phyloP scores from a whole-genome alignment of 805 yeast species.

The Alloascoidea africana region DNA sequence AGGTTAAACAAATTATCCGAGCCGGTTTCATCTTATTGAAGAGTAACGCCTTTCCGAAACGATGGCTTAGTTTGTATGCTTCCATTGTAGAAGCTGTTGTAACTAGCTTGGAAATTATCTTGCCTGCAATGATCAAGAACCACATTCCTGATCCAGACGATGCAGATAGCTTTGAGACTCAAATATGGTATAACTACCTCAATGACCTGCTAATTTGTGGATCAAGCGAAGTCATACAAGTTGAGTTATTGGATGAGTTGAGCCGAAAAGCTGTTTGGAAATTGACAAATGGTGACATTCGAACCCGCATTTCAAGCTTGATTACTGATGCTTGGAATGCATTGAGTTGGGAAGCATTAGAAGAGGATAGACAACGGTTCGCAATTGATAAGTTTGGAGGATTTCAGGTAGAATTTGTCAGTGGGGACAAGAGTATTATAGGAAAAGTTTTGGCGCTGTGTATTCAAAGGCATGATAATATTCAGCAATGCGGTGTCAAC shows the following conservation, averaged over 20 bases:
- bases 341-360: constrained; percentile 46
- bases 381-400: constrained; percentile 52
- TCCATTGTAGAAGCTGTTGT: constrained; percentile 15
- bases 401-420: constrained; percentile 45
- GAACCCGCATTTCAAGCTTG: constrained; percentile 41
- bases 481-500: constrained; percentile 48
- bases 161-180: constrained; percentile 38
- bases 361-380: constrained; percentile 40
- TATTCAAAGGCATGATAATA: constrained; percentile 45
- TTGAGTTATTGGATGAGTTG: constrained; percentile 55
- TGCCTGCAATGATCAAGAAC: constrained; percentile 31
- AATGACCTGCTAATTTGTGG: constrained; percentile 41
- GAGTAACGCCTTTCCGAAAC: constrained; percentile 22
- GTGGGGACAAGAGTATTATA: constrained; percentile 40
- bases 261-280: constrained; percentile 57
- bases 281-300: constrained; percentile 41
- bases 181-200: constrained; percentile 56
- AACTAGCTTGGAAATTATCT: constrained; percentile 18
- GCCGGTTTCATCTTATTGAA: constrained; percentile 11
- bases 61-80: constrained; percentile 53
- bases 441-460: constrained; percentile 52
- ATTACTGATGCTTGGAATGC: constrained; percentile 57
- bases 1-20: constrained; percentile 10
- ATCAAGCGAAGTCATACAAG: constrained; percentile 50
- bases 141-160: constrained; percentile 36